Evolutionary conservation across 2,329 filamentous ascomycete species (phyloP).

Genomic region (Phoma sp.): DNA sequence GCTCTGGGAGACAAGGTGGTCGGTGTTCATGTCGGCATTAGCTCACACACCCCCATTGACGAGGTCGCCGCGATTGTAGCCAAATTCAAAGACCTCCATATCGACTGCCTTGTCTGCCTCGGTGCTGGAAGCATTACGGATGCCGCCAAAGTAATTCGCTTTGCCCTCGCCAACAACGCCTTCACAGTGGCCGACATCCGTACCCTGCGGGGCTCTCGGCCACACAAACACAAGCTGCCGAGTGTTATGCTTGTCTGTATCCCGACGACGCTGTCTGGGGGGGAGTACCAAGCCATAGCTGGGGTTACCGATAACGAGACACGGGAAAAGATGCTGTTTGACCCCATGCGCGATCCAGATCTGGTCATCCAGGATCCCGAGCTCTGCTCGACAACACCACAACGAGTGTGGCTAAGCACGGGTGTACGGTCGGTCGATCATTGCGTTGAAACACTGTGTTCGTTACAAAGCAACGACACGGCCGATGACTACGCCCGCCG

Average conservation of each 20-base stretch:
- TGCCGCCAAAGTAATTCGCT: conserved; percentile 5
- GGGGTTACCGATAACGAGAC: background rate
- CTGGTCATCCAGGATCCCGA: background rate
- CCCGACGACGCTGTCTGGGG: background rate
- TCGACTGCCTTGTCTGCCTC: conserved; percentile 1
- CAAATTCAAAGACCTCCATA: background rate
- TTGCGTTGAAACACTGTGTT: background rate
- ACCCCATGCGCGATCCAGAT: background rate
- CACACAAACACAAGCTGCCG: background rate
- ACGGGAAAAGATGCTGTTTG: background rate
- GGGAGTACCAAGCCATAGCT: background rate
- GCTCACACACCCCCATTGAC: conserved; percentile 2
- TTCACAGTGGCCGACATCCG: background rate
- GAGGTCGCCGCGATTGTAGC: background rate
- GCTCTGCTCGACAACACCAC: background rate
- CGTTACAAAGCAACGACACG: background rate
- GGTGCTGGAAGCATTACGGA: background rate
- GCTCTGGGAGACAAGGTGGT: conserved; percentile 1
- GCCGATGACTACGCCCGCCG: conserved; percentile 1
- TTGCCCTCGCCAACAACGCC: background rate
- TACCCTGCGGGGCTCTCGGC: background rate
- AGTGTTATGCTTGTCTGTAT: background rate
- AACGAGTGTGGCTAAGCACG: background rate
- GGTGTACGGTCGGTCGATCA: background rate
- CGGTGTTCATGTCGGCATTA: background rate